Percentiles rank a stretch among this genome's conserved stretches.
Conservation (phyloP, 2,329 filamentous ascomycete genomes). For the Pseudocercospora ulei region DNA sequence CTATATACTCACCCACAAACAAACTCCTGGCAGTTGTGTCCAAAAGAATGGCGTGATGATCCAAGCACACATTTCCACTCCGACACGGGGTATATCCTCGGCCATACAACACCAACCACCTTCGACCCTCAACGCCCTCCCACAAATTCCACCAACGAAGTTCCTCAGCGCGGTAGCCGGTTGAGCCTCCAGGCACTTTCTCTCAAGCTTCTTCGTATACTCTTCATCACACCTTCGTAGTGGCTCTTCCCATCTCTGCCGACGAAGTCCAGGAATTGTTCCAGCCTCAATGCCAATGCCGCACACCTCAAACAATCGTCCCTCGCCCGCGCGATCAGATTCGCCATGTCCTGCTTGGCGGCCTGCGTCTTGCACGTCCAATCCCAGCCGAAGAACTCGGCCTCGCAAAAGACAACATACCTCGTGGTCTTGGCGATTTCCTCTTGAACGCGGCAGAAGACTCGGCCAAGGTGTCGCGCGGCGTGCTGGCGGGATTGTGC, state of each 20-base stretch:
- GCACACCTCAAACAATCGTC: conserved; percentile 10
- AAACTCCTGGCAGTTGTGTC: too few species aligned
- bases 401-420: conserved; percentile 17
- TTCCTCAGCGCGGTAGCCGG: background rate
- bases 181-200: conserved; percentile 10
- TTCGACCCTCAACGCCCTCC: too few species aligned
- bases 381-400: conserved; percentile 22
- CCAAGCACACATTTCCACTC: too few species aligned
- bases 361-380: conserved; percentile 20
- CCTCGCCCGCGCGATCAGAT: conserved; percentile 14
- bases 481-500: conserved; percentile 13
- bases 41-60: too few species aligned
- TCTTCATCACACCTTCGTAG: conserved; percentile 8
- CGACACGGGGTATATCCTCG: too few species aligned
- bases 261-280: conserved; percentile 17
- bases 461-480: conserved; percentile 10
- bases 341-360: conserved; percentile 20
- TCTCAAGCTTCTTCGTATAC: conserved; percentile 14
- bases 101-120: too few species aligned
- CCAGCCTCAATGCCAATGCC: conserved; percentile 14
- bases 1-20: too few species aligned
- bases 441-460: conserved; percentile 15
- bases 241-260: conserved; percentile 8
- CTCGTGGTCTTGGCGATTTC: conserved; percentile 16
- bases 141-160: too few species aligned